These are phyloP conservation scores for Phytophthora sp. DNA, from an alignment of 352 stramenopile genomes.

Conservation along the genomic window DNA sequence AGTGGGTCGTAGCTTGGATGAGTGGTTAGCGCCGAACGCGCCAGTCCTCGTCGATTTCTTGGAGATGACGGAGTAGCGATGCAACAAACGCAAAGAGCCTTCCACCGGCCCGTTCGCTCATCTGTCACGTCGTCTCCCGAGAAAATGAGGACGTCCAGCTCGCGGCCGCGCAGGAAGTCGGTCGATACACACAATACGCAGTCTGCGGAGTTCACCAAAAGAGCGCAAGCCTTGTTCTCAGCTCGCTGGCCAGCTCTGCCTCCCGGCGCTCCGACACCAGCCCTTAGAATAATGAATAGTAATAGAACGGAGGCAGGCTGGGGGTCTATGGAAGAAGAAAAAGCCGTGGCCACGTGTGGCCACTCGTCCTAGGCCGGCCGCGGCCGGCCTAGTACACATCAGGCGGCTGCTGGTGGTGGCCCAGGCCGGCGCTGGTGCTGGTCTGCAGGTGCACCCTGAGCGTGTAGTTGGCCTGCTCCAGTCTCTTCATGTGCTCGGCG, in stretches of 20 bases:
- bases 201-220: background rate
- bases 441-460: constrained; percentile 86
- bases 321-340: constrained; percentile 27
- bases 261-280: constrained; percentile 9
- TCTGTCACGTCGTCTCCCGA: background rate
- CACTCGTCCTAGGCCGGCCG: background rate
- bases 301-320: constrained; percentile 19
- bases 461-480: constrained; percentile 90
- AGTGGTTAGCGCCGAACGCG: too few relatives aligned
- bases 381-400: constrained; percentile 66
- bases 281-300: constrained; percentile 38
- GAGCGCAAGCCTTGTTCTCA: background rate
- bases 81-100: background rate
- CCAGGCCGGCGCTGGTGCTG: constrained; percentile 54
- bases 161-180: constrained; percentile 2
- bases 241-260: background rate
- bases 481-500: constrained; percentile 85
- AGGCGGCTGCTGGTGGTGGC: constrained; percentile 51
- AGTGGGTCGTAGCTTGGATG: background rate
- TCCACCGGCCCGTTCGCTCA: background rate
- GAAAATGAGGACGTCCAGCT: background rate
- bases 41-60: background rate
- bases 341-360: background rate
- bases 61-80: background rate
- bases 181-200: constrained; percentile 29